Percentiles rank a stretch among this genome's conserved stretches.
Evolutionary conservation across 1,284 basidiomycete genomes (phyloP).

Genomic region (Trichosporon coremiiforme): DNA sequence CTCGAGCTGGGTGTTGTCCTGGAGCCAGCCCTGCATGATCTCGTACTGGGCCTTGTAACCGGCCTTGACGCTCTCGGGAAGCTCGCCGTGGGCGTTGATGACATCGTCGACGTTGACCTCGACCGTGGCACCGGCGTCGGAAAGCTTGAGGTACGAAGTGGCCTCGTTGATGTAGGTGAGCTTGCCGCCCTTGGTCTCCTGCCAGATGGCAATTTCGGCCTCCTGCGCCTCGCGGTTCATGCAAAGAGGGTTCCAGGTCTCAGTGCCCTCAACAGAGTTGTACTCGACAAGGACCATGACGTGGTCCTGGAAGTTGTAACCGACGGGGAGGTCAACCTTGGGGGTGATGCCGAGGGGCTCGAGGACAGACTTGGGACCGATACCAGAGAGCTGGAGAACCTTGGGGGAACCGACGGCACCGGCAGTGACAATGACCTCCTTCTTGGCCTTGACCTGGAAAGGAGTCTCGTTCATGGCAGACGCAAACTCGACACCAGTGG

Average conservation of each 20-base stretch:
- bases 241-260: constrained; percentile 50
- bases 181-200: constrained; percentile 40
- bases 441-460: constrained; percentile 22
- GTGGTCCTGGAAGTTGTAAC: constrained; percentile 32
- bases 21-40: constrained; percentile 43
- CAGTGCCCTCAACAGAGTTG: constrained; percentile 30
- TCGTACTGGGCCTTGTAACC: constrained; percentile 48
- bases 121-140: constrained; percentile 63
- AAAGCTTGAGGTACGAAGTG: constrained; percentile 44
- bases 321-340: constrained; percentile 27
- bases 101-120: constrained; percentile 66
- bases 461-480: constrained; percentile 42
- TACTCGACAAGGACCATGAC: constrained; percentile 45
- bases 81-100: constrained; percentile 58
- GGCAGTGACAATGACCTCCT: constrained; percentile 27
- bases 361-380: constrained; percentile 27
- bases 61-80: constrained; percentile 47
- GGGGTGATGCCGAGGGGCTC: constrained; percentile 28
- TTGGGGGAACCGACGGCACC: constrained; percentile 27
- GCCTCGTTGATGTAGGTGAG: constrained; percentile 56
- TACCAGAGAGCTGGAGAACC: constrained; percentile 32
- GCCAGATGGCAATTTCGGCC: constrained; percentile 38
- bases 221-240: constrained; percentile 36
- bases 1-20: constrained; percentile 51
- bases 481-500: constrained; percentile 65